Percentiles rank a stretch among this genome's conserved stretches.
phyloP scores from a whole-genome alignment of 805 yeast species.

The Nakazawaea sp. region DNA sequence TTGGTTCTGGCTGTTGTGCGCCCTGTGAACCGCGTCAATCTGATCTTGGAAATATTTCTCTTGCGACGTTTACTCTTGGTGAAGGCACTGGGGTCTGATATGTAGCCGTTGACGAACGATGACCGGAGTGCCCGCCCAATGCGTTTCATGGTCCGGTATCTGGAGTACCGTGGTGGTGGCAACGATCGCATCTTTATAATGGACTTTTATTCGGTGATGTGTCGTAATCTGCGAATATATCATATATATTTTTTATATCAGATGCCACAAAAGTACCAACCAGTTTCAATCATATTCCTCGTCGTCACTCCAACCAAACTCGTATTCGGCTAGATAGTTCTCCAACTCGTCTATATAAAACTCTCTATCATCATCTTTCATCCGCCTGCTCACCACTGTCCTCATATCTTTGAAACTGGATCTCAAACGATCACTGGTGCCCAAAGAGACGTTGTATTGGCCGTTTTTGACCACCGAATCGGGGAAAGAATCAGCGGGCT shows the following conservation, averaged over 20 bases:
- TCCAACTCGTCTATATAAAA: slow-evolving; percentile 45
- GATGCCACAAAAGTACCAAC: background rate
- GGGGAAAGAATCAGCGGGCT: slow-evolving; percentile 26
- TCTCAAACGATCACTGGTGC: slow-evolving; percentile 19
- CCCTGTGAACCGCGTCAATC: slow-evolving; percentile 22
- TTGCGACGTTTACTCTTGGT: slow-evolving; percentile 8
- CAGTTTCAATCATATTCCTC: slow-evolving; percentile 21
- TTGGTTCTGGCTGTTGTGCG: slow-evolving; percentile 10
- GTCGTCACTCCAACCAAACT: slow-evolving; percentile 43
- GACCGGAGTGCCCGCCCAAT: slow-evolving; percentile 24
- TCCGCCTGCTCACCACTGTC: slow-evolving; percentile 17
- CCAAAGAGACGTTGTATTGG: slow-evolving; percentile 14
- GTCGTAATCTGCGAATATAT: no score
- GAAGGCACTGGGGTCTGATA: slow-evolving; percentile 26
- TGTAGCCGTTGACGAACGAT: slow-evolving; percentile 25
- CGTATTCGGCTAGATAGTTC: slow-evolving; percentile 37
- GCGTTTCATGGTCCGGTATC: slow-evolving; percentile 23
- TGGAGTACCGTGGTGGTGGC: slow-evolving; percentile 29
- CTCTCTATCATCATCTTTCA: slow-evolving; percentile 42
- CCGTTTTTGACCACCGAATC: slow-evolving; percentile 11
- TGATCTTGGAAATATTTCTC: slow-evolving; percentile 19
- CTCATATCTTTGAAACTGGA: slow-evolving; percentile 17
- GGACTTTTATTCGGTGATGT: no score
- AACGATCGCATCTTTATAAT: slow-evolving; percentile 27
- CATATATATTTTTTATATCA: background rate